A percentile compares a stretch with the other conserved stretches of the same genome.
These are phyloP conservation scores for Symbiodinium pilosum DNA, from an alignment of 73 alveolate species.

Conservation along the genomic window DNA sequence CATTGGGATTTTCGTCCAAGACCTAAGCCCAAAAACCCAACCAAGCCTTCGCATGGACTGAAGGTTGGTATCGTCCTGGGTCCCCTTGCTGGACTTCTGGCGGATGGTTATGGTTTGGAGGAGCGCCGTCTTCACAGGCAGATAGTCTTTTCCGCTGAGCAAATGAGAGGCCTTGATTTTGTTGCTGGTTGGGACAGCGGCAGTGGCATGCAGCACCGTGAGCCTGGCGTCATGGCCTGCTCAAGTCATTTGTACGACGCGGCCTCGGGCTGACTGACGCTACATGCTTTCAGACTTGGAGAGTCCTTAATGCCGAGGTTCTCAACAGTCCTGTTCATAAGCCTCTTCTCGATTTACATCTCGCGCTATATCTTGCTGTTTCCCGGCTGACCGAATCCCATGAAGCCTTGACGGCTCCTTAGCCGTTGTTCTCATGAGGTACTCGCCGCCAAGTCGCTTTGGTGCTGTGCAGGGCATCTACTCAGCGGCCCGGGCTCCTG, in stretches of 20 bases:
- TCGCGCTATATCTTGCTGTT: conserved; percentile 51
- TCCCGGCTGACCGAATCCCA: background rate
- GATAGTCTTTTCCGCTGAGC: background rate
- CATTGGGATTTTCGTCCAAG: background rate
- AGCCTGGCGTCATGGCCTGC: conserved; percentile 81
- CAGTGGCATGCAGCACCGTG: conserved; percentile 18
- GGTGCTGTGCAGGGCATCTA: conserved; percentile 76
- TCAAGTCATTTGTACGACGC: conserved; percentile 35
- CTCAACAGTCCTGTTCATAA: conserved; percentile 15
- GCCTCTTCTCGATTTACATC: conserved; percentile 53
- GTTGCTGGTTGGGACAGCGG: conserved; percentile 6
- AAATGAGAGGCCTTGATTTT: background rate
- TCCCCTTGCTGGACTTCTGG: conserved; percentile 45
- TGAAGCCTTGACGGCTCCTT: background rate
- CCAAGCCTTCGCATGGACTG: too few relatives aligned
- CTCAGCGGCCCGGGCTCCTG: conserved; percentile 24
- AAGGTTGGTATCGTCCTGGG: conserved; percentile 60
- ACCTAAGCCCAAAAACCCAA: background rate
- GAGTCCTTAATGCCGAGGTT: background rate
- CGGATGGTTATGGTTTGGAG: conserved; percentile 54
- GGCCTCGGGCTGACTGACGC: background rate
- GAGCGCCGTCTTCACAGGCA: background rate
- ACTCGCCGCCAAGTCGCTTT: conserved; percentile 65
- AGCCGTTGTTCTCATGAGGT: background rate
- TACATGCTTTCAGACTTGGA: background rate